phyloP scores from a whole-genome alignment of 2,329 filamentous ascomycete genomes.

The Diaporthe sp. region DNA sequence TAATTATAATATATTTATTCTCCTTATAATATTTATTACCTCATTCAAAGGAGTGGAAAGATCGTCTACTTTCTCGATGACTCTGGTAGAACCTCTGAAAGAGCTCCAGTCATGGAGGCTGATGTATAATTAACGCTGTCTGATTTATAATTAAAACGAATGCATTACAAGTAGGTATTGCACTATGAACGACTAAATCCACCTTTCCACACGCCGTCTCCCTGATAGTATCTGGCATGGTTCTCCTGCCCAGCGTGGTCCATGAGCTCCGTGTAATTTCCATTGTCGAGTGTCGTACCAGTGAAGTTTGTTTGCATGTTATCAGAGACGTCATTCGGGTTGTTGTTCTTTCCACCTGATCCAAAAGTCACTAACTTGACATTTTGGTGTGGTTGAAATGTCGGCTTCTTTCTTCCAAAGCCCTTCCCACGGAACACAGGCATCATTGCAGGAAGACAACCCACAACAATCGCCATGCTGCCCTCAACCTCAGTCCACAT shows the following conservation, averaged over 20 bases:
- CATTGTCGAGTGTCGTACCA: background rate
- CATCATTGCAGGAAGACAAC: background rate
- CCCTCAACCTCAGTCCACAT: background rate
- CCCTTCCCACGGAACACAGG: background rate
- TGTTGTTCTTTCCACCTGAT: background rate
- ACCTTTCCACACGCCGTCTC: background rate
- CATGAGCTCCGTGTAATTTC: background rate
- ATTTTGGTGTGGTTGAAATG: background rate
- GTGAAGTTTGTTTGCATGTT: background rate
- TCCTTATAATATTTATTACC: too few relatives aligned
- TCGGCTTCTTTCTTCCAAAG: background rate
- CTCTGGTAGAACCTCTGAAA: too few relatives aligned
- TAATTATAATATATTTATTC: too few relatives aligned
- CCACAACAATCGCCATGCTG: background rate
- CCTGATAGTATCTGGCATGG: background rate
- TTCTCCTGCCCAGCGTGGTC: background rate
- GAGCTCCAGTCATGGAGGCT: too few relatives aligned
- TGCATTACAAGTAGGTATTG: too few relatives aligned
- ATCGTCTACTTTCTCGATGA: too few relatives aligned
- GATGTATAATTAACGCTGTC: too few relatives aligned
- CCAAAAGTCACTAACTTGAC: background rate
- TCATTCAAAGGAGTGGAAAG: too few relatives aligned
- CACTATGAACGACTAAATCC: too few relatives aligned
- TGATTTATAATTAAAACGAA: too few relatives aligned
- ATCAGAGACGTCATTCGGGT: background rate